These are phyloP conservation scores for Basidioascus undulatus DNA, from an alignment of 768 basidiomycete genomes.

Conservation along the genomic window DNA sequence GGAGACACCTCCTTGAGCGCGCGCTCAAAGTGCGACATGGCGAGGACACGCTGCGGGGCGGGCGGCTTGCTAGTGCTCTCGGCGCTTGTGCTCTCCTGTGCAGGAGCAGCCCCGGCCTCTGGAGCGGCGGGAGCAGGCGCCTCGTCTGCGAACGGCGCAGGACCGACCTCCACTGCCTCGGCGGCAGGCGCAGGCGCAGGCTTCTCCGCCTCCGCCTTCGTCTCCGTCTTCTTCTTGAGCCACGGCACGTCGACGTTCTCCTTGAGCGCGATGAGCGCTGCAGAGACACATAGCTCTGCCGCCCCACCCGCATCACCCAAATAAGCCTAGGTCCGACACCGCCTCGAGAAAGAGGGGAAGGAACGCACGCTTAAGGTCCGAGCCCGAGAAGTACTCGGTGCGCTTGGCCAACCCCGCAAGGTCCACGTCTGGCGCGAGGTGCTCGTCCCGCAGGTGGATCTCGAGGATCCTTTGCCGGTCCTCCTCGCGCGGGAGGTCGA, in stretches of 20 bases:
- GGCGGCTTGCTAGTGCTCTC: too few species aligned
- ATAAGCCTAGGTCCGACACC: neutral
- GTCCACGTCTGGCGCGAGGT: slow-evolving; percentile 37
- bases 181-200: too few species aligned
- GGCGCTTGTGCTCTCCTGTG: too few species aligned
- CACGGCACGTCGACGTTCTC: slow-evolving; percentile 62
- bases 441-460: slow-evolving; percentile 66
- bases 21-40: slow-evolving; percentile 45
- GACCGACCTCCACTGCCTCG: too few species aligned
- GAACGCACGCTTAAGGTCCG: slow-evolving; percentile 69
- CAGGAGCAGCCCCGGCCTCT: too few species aligned
- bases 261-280: slow-evolving; percentile 76
- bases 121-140: too few species aligned
- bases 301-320: neutral
- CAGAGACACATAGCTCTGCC: slow-evolving; percentile 72
- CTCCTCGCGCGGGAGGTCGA: slow-evolving; percentile 67
- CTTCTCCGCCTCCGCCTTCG: neutral
- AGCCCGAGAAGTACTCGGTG: slow-evolving; percentile 75
- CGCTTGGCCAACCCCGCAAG: slow-evolving; percentile 34
- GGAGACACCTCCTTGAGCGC: slow-evolving; percentile 77
- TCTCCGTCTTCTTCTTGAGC: too few species aligned
- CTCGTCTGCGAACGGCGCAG: too few species aligned
- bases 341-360: neutral
- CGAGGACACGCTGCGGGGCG: slow-evolving; percentile 25
- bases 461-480: slow-evolving; percentile 74